Base-by-base conservation (phyloP, 805 yeast genomes). In the Pichia rugopelliculosa region DNA sequence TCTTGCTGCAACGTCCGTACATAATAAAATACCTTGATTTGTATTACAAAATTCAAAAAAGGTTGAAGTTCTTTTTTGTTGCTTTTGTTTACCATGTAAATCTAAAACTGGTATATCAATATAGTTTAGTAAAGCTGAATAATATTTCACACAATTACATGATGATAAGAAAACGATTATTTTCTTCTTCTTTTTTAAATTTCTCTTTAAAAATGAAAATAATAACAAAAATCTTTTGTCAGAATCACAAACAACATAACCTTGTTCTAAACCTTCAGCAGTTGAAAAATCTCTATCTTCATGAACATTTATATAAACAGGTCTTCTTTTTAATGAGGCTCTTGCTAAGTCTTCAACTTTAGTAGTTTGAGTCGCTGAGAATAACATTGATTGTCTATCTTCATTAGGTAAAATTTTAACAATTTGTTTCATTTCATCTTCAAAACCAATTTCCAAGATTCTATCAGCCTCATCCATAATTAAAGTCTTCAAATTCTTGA, bases 1-100 rank as follows among this genome's bases (percentile, higher is more conserved):
- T 76, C 99, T 83, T 21, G 99, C 99, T 27, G 99, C 99, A 56
- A 93, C 99, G 68, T 93, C 99, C 0, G 99, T 93, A 71, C 98
- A 93, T 47, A 93, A 76, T 59, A 93, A 69, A 39, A 87, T 90
- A 42, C 99, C 99, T 62, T 83, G 87, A 59, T 84, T 89, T 50
- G 99, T 98, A 60, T 93, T 93, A 73, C 98, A 88, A 69, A 93
- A 93, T 71, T 93, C 99, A 65, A 91, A 91, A 65, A 93, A 93
- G 6, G 99, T 93, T 69, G 93, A 93, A 44, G 99, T 93, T 66
- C 99, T 80, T 75, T 93, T 93, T 67, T 91, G 97, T 71, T 93
- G 99, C 68, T 93, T 93, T 73, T 93, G 99, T 66, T 93, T 91
- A 41, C 99, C 99, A 64, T 93, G 99, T 51, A 93, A 73, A 64